These are phyloP conservation scores for Suillus placidus DNA, from an alignment of 768 basidiomycete species.

Conservation along the genomic window DNA sequence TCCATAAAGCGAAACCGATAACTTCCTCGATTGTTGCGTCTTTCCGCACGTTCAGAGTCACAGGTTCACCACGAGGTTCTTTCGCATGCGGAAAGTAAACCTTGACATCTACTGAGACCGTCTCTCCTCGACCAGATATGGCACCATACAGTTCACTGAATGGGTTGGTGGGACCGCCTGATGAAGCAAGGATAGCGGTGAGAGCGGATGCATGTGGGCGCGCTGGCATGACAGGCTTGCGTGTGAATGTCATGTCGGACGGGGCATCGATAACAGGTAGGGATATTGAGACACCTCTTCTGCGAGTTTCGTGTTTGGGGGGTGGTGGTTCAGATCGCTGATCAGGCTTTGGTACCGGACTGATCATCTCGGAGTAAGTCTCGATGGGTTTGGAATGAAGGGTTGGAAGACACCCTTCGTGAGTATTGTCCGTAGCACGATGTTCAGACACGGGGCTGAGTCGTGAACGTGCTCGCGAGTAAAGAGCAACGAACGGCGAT, in stretches of 20 bases:
- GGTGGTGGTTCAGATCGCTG: constrained; percentile 21
- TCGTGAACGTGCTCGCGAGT: constrained; percentile 44
- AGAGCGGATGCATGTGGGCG: constrained; percentile 62
- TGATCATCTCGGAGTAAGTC: constrained; percentile 58
- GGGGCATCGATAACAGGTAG: constrained; percentile 22
- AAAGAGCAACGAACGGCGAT: constrained; percentile 43
- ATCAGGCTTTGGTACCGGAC: constrained; percentile 38
- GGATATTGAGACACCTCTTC: constrained; percentile 32
- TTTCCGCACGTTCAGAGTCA: constrained; percentile 76
- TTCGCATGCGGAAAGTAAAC: constrained; percentile 86
- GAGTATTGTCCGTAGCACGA: constrained; percentile 33
- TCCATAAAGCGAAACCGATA: constrained; percentile 89
- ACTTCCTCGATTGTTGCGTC: constrained; percentile 96
- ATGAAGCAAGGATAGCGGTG: constrained; percentile 72
- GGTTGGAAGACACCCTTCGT: constrained; percentile 24
- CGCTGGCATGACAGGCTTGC: constrained; percentile 49
- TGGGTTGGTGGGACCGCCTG: constrained; percentile 70
- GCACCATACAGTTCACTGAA: constrained; percentile 87
- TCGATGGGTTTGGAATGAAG: constrained; percentile 37
- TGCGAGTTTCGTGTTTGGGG: constrained; percentile 31
- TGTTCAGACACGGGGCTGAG: constrained; percentile 69
- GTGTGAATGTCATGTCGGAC: constrained; percentile 48
- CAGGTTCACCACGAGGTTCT: constrained; percentile 58
- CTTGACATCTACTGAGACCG: constrained; percentile 63
- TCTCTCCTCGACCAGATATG: constrained; percentile 75